Evolutionary conservation across 2,329 filamentous ascomycete genomes (phyloP).

Genomic region (Zymoseptoria crescenta): DNA sequence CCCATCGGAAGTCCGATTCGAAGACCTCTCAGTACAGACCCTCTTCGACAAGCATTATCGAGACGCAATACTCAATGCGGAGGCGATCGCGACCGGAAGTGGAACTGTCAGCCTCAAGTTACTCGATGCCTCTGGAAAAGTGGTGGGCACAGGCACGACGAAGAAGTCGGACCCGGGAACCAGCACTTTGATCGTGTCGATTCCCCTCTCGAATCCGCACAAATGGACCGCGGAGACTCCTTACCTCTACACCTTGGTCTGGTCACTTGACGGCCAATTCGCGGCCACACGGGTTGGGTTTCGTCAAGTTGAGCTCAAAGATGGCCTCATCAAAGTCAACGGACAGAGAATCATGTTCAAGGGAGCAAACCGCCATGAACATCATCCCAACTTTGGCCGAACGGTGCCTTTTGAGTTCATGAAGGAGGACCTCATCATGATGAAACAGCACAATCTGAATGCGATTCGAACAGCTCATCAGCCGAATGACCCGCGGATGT

Average conservation of each 20-base stretch:
- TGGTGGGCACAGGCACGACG: constrained; percentile 25
- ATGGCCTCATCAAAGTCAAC: constrained; percentile 56
- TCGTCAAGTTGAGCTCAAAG: constrained; percentile 54
- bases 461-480: constrained; percentile 63
- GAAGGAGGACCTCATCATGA: constrained; percentile 53
- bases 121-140: constrained; percentile 26
- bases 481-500: constrained; percentile 52
- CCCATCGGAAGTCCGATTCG: constrained; percentile 44
- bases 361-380: constrained; percentile 65
- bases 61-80: constrained; percentile 39
- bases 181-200: constrained; percentile 24
- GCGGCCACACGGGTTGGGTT: constrained; percentile 54
- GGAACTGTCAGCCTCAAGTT: constrained; percentile 40
- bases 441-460: constrained; percentile 67
- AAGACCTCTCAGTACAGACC: constrained; percentile 51
- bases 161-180: constrained; percentile 3
- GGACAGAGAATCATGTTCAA: constrained; percentile 53
- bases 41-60: constrained; percentile 45
- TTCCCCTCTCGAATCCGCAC: constrained; percentile 45
- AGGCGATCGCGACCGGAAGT: constrained; percentile 17
- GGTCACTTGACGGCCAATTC: constrained; percentile 38
- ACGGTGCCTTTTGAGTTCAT: constrained; percentile 57
- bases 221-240: constrained; percentile 65
- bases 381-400: constrained; percentile 57
- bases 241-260: constrained; percentile 49